Percentiles rank a stretch among this genome's conserved stretches.
Conservation (phyloP, 768 basidiomycete species). For the Boletus insuetus region DNA sequence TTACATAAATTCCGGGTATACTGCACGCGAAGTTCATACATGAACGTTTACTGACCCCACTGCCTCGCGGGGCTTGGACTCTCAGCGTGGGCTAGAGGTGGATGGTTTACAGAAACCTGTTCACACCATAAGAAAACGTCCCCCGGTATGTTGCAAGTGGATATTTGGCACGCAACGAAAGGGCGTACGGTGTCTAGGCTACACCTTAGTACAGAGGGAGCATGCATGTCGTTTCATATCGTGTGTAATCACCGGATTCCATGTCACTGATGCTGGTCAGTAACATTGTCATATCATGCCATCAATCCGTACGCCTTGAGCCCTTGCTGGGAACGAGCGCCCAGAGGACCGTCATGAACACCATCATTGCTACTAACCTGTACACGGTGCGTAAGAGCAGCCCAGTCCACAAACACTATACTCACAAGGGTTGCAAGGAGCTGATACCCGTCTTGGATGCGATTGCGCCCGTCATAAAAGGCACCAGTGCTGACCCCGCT, state of each 20-base stretch:
- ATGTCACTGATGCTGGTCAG: background rate
- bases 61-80: no score
- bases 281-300: background rate
- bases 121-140: no score
- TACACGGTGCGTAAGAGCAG: background rate
- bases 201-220: no score
- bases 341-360: constrained; percentile 41
- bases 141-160: no score
- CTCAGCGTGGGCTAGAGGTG: no score
- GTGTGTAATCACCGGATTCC: background rate
- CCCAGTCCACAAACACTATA: background rate
- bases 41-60: no score
- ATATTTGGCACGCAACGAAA: no score
- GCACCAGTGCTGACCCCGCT: constrained; percentile 67
- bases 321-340: constrained; percentile 36
- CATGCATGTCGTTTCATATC: background rate
- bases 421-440: constrained; percentile 37
- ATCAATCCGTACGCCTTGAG: constrained; percentile 18
- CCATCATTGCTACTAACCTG: constrained; percentile 42
- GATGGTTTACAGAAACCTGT: no score
- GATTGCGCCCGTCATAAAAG: constrained; percentile 71
- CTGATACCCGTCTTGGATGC: constrained; percentile 55
- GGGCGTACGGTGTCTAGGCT: no score
- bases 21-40: no score
- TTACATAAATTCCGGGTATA: no score